These are phyloP conservation scores for Tetraselmis striata DNA, from an alignment of 139 green algal species.

Conservation along the genomic window DNA sequence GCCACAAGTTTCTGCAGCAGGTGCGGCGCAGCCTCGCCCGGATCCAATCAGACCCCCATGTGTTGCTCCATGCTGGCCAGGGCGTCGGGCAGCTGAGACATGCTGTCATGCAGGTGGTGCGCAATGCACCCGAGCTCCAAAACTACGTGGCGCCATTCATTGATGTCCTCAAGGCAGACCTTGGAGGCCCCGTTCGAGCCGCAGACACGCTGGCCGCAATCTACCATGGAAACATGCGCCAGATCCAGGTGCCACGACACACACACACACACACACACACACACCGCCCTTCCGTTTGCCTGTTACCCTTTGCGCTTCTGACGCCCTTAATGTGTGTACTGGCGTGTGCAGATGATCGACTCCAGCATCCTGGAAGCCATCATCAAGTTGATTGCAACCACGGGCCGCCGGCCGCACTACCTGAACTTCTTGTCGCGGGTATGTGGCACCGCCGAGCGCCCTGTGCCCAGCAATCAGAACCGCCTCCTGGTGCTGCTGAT, in stretches of 20 bases:
- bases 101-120: neutral
- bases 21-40: neutral
- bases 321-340: too few relatives aligned
- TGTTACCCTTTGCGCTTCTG: too few relatives aligned
- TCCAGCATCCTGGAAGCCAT: neutral
- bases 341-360: neutral
- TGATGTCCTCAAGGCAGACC: neutral
- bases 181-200: neutral
- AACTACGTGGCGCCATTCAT: neutral
- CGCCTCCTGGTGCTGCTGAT: neutral
- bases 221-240: neutral
- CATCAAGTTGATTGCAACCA: neutral
- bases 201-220: neutral
- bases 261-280: too few relatives aligned
- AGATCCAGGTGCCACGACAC: neutral
- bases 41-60: neutral
- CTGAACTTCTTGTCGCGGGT: neutral
- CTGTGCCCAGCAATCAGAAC: neutral
- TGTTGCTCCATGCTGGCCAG: too few relatives aligned
- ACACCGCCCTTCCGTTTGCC: too few relatives aligned
- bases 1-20: neutral
- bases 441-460: neutral
- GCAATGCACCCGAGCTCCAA: neutral
- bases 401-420: neutral
- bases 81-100: too few relatives aligned